phyloP scores from a whole-genome alignment of 352 stramenopile species.

The Pilasporangium apinafurcum region DNA sequence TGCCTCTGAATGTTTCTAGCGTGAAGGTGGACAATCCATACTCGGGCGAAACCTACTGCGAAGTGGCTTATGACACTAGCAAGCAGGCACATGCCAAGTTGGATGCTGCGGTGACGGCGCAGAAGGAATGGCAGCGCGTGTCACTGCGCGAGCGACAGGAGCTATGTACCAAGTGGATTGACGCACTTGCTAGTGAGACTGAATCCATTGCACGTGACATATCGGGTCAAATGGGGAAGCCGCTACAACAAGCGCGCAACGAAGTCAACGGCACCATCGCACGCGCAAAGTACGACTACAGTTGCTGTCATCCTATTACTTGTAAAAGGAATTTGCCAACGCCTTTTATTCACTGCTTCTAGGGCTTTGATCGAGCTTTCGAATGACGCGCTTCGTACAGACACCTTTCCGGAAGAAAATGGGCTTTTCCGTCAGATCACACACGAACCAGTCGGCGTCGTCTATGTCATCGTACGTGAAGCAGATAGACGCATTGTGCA shows the following conservation, averaged over 20 bases:
- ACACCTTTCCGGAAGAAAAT: conserved; percentile 59
- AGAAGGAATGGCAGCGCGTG: conserved; percentile 53
- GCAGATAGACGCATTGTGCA: not conserved
- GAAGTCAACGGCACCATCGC: conserved; percentile 71
- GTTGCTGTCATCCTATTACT: too few relatives aligned
- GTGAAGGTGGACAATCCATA: conserved; percentile 76
- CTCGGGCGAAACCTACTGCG: conserved; percentile 53
- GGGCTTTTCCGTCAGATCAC: conserved; percentile 76
- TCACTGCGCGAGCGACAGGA: conserved; percentile 48
- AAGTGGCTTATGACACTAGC: conserved; percentile 55
- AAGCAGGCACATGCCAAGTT: conserved; percentile 49
- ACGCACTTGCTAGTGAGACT: conserved; percentile 40
- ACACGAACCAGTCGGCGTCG: conserved; percentile 74
- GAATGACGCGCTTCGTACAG: conserved; percentile 46
- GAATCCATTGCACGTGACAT: conserved; percentile 70
- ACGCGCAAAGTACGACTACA: conserved; percentile 35
- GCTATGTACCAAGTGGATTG: conserved; percentile 61
- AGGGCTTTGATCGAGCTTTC: conserved; percentile 69
- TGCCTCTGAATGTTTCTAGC: conserved; percentile 7
- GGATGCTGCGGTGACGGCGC: conserved; percentile 41
- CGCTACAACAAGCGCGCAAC: conserved; percentile 63
- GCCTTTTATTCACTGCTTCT: not conserved
- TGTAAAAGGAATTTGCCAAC: not conserved
- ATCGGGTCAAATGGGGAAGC: conserved; percentile 83
- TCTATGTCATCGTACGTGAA: conserved; percentile 73